These are phyloP conservation scores for Aphanocladium album DNA, from an alignment of 2,329 filamentous ascomycete species.

Conservation along the genomic window DNA sequence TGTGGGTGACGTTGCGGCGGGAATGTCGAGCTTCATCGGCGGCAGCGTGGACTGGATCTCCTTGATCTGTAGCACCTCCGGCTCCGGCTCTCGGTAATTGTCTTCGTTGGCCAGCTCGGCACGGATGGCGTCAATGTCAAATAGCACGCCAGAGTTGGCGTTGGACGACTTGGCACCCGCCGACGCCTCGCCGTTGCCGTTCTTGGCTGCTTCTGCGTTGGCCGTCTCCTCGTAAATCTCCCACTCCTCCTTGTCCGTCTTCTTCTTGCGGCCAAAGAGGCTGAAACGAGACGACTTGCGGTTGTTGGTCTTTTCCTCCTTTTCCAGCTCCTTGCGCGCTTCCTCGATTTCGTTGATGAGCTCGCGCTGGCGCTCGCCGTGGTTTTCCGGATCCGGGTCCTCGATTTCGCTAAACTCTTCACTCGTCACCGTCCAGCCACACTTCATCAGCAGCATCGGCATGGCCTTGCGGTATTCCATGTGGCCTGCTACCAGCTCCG, in stretches of 20 bases:
- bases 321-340: conserved; percentile 79
- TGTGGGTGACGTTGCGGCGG: conserved; percentile 21
- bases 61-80: conserved; percentile 53
- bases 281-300: conserved; percentile 54
- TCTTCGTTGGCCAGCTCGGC: conserved; percentile 71
- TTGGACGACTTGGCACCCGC: conserved; percentile 32
- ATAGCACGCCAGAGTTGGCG: conserved; percentile 63
- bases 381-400: conserved; percentile 93
- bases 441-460: conserved; percentile 78
- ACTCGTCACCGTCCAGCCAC: conserved; percentile 85
- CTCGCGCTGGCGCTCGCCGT: conserved; percentile 79
- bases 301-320: conserved; percentile 61
- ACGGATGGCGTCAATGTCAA: conserved; percentile 92
- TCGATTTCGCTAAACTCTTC: conserved; percentile 97
- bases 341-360: conserved; percentile 96
- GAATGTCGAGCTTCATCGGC: conserved; percentile 74
- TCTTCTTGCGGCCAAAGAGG: conserved; percentile 80
- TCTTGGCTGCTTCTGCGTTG: conserved; percentile 33
- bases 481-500: conserved; percentile 79
- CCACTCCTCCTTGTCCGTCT: conserved; percentile 80
- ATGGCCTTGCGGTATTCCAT: conserved; percentile 96
- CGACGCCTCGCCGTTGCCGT: conserved; percentile 22
- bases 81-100: conserved; percentile 44
- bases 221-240: conserved; percentile 79
- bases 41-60: conserved; percentile 86